Percentiles rank a stretch among this genome's conserved stretches.
Conservation (phyloP, 192 early-diverging fungal genomes). For the Coemansia sp. region DNA sequence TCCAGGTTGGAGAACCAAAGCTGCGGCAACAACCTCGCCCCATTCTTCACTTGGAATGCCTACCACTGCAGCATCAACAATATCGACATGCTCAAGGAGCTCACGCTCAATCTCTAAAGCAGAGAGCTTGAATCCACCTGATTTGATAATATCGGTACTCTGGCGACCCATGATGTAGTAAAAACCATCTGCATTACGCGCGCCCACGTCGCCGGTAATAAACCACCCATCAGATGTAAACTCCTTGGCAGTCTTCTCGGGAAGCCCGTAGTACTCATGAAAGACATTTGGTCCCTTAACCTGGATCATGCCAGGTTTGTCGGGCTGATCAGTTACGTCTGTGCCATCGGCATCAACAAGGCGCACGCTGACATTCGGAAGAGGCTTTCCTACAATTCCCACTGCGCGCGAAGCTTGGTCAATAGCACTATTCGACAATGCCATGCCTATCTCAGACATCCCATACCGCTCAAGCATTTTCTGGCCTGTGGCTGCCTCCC, state of each 20-base stretch:
- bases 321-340: conserved; percentile 55
- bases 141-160: conserved; percentile 85
- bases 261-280: conserved; percentile 69
- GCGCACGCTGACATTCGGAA: conserved; percentile 65
- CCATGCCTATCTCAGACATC: conserved; percentile 92
- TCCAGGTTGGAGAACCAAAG: conserved; percentile 55
- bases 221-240: conserved; percentile 79
- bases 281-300: conserved; percentile 76
- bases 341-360: conserved; percentile 54
- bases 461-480: conserved; percentile 82
- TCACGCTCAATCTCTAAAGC: conserved; percentile 84
- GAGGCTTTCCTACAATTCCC: conserved; percentile 74
- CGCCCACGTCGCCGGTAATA: conserved; percentile 76
- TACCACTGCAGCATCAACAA: conserved; percentile 72
- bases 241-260: conserved; percentile 68
- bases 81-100: conserved; percentile 60
- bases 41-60: conserved; percentile 72
- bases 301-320: conserved; percentile 66
- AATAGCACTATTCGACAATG: conserved; percentile 60
- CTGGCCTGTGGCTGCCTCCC: conserved; percentile 73
- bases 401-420: conserved; percentile 24
- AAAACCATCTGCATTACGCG: conserved; percentile 55
- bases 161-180: conserved; percentile 78
- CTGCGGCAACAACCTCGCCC: conserved; percentile 74
- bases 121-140: conserved; percentile 83